Evolutionary conservation across 2,329 filamentous ascomycete species (phyloP).

Genomic region (Ramularia endophylla): DNA sequence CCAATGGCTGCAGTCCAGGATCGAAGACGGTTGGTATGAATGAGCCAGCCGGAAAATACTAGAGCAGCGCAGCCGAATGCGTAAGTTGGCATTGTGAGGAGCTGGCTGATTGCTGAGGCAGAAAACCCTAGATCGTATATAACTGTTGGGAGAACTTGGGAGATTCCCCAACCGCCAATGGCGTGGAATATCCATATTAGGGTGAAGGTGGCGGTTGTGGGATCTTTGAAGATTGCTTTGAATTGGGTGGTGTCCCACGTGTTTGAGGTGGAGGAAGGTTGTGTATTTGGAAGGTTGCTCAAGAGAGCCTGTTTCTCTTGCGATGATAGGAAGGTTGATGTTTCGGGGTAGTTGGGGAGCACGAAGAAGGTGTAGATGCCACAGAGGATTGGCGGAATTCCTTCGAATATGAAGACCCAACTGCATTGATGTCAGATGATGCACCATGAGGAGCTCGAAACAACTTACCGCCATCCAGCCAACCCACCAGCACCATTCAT

Average conservation of each 20-base stretch:
- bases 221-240: conserved; percentile 16
- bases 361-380: conserved; percentile 36
- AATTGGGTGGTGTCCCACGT: conserved; percentile 19
- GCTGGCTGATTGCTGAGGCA: conserved; percentile 34
- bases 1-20: conserved; percentile 20
- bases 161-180: conserved; percentile 33
- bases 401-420: conserved; percentile 21
- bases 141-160: conserved; percentile 34
- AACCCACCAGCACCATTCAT: conserved; percentile 40
- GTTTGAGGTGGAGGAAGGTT: conserved; percentile 15
- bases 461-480: conserved; percentile 20
- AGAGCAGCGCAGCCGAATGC: conserved; percentile 18
- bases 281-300: conserved; percentile 15
- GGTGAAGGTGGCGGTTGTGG: conserved; percentile 16
- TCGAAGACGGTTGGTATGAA: conserved; percentile 11
- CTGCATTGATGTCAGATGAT: conserved; percentile 1
- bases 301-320: conserved; percentile 25
- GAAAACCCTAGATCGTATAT: conserved; percentile 41
- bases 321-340: conserved; percentile 50
- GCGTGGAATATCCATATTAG: conserved; percentile 25
- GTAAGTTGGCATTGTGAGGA: conserved; percentile 34
- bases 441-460: neutral
- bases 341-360: conserved; percentile 55
- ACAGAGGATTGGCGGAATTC: conserved; percentile 30
- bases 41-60: conserved; percentile 17